These are phyloP conservation scores for Cicer cuneatum DNA, from an alignment of 306 rosid species.

Conservation along the genomic window DNA sequence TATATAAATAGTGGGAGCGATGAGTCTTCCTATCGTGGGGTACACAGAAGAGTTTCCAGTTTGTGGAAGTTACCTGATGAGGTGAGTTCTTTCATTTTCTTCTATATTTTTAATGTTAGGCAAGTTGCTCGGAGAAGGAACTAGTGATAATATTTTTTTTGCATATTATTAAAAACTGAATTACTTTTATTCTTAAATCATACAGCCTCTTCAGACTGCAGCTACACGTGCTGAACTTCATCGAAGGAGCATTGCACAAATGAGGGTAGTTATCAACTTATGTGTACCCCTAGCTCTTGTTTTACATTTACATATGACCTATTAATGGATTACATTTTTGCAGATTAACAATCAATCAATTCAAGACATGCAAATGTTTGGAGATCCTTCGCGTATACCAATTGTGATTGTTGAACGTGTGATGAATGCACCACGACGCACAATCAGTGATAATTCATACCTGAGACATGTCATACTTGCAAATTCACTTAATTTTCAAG, in stretches of 20 bases:
- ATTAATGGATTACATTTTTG: conserved; percentile 35
- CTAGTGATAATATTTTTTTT: neutral
- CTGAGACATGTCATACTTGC: conserved; percentile 56
- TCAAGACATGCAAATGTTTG: conserved; percentile 86
- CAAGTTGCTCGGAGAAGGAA: conserved; percentile 8
- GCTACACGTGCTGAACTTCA: conserved; percentile 86
- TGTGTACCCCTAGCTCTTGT: conserved; percentile 28
- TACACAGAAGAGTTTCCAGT: conserved; percentile 66
- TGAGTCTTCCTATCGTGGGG: conserved; percentile 56
- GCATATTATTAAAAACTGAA: conserved; percentile 13
- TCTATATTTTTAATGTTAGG: conserved; percentile 5
- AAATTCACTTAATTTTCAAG: conserved; percentile 47
- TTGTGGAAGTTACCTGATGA: conserved; percentile 69
- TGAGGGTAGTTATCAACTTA: conserved; percentile 61
- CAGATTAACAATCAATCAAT: conserved; percentile 84
- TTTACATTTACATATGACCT: conserved; percentile 20
- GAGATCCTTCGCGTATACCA: conserved; percentile 74
- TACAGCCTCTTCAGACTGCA: conserved; percentile 74
- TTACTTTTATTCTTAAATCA: conserved; percentile 19
- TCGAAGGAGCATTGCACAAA: conserved; percentile 80
- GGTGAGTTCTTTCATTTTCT: conserved; percentile 53
- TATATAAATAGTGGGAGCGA: conserved; percentile 60
- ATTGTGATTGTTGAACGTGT: conserved; percentile 82
- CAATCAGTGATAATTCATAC: conserved; percentile 73
- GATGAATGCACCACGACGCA: conserved; percentile 73